Evolutionary conservation across 345 rosid species (phyloP), one percentile per base, ranked within the genome.

Genomic region (Psidium guajava): DNA sequence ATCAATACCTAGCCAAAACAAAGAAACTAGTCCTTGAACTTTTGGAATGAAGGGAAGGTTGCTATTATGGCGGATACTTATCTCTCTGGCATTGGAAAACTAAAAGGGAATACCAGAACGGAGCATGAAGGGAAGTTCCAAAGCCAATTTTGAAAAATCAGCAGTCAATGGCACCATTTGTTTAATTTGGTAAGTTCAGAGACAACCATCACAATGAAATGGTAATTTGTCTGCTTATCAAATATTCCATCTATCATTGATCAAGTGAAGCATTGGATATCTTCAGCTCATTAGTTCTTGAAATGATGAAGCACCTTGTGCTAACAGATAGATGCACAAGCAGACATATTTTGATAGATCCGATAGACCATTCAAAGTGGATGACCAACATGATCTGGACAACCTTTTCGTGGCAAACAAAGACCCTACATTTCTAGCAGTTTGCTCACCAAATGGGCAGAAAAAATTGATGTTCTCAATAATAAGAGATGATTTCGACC

Each of bases 1-100:
- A 87, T 97, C 98, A 6, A 97, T 97, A 82, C 98, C 98, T 94
- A 54, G 28, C 54, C 57, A 83, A 84, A 59, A 57, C 52, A 8
- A 42, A 55, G 61, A 73, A 50, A 54, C 55, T 82, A 82, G 0
- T 81, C 83, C 40, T 51, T 82, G 32, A 54, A 51, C 11, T 82
- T 20, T 82, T 51, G 8, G 42, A 27, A 16, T 82, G 36, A 44
- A 69, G 77, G 77, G 77, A 69, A 64, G 47, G 77, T 32, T 16
- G 47, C 77, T 2, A 22, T 3, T 32, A 69, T 32, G 77, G 57
- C 20, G 22, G 3, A 32, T 16, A 69, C 0, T 69, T 20, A 0
- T 22, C 24, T 32, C 42, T 69, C 24, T 16, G 47, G 77, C 47
- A 69, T 69, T 32, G 32, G 24, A 69, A 16, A 69, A 18, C 77